Conservation (phyloP, 306 rosid species). For the Quercus berberidifolia region DNA sequence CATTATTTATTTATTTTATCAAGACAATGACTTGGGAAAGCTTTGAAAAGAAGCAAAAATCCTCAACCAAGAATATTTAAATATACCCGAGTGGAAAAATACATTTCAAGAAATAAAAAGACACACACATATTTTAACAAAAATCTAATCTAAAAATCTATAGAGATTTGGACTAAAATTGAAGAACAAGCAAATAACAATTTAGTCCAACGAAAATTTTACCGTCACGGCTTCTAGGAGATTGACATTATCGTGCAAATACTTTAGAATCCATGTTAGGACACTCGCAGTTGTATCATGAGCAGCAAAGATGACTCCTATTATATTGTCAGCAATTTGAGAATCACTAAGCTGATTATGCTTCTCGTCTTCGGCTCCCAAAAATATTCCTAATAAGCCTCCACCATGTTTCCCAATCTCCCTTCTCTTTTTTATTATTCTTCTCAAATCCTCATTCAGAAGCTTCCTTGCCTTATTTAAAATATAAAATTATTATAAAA, state of each 20-base stretch:
- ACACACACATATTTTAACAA: too few species aligned
- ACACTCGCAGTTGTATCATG: conserved; percentile 92
- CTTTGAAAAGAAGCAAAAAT: background rate
- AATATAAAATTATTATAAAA: too few species aligned
- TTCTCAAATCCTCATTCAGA: conserved; percentile 52
- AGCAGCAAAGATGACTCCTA: conserved; percentile 93
- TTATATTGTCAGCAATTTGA: conserved; percentile 80
- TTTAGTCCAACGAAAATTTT: background rate
- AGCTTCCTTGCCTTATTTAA: conserved; percentile 69
- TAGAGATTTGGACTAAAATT: too few species aligned
- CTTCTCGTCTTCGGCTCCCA: conserved; percentile 33
- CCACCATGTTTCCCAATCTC: conserved; percentile 33
- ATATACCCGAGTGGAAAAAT: background rate
- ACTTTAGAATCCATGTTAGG: conserved; percentile 78
- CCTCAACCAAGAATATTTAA: background rate
- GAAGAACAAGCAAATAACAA: background rate
- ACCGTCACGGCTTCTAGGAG: conserved; percentile 66
- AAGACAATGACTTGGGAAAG: background rate
- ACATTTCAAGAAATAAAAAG: too few species aligned
- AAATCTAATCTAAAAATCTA: too few species aligned
- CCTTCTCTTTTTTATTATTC: conserved; percentile 56
- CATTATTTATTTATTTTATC: background rate
- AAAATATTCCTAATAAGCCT: conserved; percentile 53
- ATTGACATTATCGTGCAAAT: conserved; percentile 56
- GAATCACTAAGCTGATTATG: conserved; percentile 40